These are phyloP conservation scores for Dimocarpus longan DNA, from an alignment of 345 rosid genomes.

Conservation along the genomic window DNA sequence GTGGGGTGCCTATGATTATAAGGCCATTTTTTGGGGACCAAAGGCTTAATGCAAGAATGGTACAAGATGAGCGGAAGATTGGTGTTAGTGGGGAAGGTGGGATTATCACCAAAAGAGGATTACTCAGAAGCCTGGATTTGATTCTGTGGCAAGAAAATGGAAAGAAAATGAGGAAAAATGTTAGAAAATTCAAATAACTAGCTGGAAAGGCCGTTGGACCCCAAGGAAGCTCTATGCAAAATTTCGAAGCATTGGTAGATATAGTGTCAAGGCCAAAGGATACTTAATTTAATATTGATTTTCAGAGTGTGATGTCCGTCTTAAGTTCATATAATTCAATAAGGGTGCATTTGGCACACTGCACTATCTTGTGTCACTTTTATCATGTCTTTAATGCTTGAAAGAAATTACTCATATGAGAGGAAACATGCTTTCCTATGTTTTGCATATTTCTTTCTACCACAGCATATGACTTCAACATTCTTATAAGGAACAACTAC, in stretches of 20 bases:
- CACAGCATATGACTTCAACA: not conserved
- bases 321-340: not conserved
- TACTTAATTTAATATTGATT: not conserved
- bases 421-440: not conserved
- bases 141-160: slow-evolving; percentile 26
- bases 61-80: slow-evolving; percentile 32
- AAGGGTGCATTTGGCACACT: not conserved
- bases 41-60: slow-evolving; percentile 38
- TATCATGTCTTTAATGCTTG: not conserved
- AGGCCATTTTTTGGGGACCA: slow-evolving; percentile 48
- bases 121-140: slow-evolving; percentile 12
- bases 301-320: not conserved
- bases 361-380: not conserved
- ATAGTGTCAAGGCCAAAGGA: not conserved
- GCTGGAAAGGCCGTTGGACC: slow-evolving; percentile 17
- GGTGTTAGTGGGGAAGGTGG: slow-evolving; percentile 27
- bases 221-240: slow-evolving; percentile 25
- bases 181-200: slow-evolving; percentile 9
- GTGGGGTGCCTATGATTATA: slow-evolving; percentile 43
- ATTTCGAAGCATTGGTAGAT: slow-evolving; percentile 20
- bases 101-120: slow-evolving; percentile 21
- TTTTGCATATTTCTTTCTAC: not conserved
- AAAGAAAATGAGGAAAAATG: slow-evolving; percentile 24
- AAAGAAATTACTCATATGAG: not conserved
- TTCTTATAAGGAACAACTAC: slow-evolving; percentile 29